Evolutionary conservation across 1,284 basidiomycete species (phyloP).

Genomic region (Erythrobasidium hasegawianum): DNA sequence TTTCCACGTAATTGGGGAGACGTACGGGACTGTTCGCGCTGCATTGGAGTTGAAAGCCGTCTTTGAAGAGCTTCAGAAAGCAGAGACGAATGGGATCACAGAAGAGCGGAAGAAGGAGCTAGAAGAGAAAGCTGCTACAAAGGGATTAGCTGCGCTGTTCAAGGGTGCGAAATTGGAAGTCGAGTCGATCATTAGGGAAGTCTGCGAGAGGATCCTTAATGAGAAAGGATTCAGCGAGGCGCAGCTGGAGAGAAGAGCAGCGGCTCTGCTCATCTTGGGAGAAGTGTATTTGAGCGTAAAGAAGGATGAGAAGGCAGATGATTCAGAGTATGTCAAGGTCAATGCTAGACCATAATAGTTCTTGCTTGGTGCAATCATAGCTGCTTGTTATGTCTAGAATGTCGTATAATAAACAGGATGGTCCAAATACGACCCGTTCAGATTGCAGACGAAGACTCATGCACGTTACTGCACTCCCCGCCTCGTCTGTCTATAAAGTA

Average conservation of each 20-base stretch:
- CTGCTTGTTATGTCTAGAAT: background rate
- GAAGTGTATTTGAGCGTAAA: conserved; percentile 66
- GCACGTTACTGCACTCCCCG: no score
- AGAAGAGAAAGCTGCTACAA: conserved; percentile 95
- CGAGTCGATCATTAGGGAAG: conserved; percentile 87
- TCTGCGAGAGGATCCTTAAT: conserved; percentile 77
- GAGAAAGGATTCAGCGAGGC: conserved; percentile 51
- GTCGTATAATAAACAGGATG: no score
- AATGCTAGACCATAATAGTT: conserved; percentile 57
- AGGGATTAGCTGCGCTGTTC: conserved; percentile 78
- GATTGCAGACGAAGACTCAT: no score
- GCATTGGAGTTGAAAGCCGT: conserved; percentile 91
- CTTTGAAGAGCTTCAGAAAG: conserved; percentile 91
- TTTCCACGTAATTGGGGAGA: conserved; percentile 65
- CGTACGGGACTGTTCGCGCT: conserved; percentile 62
- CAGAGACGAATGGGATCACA: conserved; percentile 79
- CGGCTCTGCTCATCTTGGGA: conserved; percentile 78
- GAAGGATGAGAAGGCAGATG: conserved; percentile 60
- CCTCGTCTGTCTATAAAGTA: background rate
- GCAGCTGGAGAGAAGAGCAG: conserved; percentile 69
- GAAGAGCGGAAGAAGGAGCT: conserved; percentile 83
- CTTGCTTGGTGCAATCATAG: background rate
- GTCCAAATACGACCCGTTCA: no score
- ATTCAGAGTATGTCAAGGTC: conserved; percentile 75
- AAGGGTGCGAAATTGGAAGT: conserved; percentile 95